Conservation (phyloP, 768 basidiomycete genomes). For the Naganishia kalamii region DNA sequence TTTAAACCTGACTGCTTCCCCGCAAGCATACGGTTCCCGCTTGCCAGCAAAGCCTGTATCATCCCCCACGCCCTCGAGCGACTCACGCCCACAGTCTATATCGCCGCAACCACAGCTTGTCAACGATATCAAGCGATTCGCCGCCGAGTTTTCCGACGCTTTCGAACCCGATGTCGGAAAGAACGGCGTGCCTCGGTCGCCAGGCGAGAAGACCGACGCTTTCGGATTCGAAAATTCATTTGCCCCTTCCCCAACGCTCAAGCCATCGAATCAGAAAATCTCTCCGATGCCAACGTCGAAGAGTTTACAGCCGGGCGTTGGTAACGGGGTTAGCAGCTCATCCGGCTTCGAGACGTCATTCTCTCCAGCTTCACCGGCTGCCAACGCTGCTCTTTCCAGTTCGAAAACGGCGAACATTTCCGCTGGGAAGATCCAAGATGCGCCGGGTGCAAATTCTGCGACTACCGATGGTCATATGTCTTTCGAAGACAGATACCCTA, state of each 20-base stretch:
- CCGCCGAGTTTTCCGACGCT: slow-evolving; percentile 17
- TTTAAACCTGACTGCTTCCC: not conserved
- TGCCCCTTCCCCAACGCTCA: slow-evolving; percentile 3
- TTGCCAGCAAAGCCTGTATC: not conserved
- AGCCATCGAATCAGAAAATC: not conserved
- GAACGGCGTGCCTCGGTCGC: not conserved
- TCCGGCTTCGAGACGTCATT: slow-evolving; percentile 6
- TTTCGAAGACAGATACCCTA: slow-evolving; percentile 72
- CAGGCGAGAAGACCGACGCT: not conserved
- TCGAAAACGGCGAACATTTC: slow-evolving; percentile 53
- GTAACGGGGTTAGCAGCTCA: not conserved
- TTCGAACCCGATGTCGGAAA: slow-evolving; percentile 1
- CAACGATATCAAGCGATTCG: slow-evolving; percentile 19
- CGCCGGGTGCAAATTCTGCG: slow-evolving; percentile 10
- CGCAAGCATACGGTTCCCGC: slow-evolving; percentile 7
- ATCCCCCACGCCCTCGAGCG: not conserved
- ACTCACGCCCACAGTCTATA: not conserved
- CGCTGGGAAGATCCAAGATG: not conserved
- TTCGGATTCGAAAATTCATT: slow-evolving; percentile 32
- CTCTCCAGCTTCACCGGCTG: slow-evolving; percentile 24
- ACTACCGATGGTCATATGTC: slow-evolving; percentile 28
- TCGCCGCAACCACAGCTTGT: slow-evolving; percentile 12
- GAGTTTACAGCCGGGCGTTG: slow-evolving; percentile 3
- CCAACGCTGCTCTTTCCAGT: slow-evolving; percentile 48
- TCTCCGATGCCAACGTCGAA: slow-evolving; percentile 1